A percentile compares a stretch with the other conserved stretches of the same genome.
Conservation (phyloP, 768 basidiomycete species). For the Mycena olivaceomarginata region DNA sequence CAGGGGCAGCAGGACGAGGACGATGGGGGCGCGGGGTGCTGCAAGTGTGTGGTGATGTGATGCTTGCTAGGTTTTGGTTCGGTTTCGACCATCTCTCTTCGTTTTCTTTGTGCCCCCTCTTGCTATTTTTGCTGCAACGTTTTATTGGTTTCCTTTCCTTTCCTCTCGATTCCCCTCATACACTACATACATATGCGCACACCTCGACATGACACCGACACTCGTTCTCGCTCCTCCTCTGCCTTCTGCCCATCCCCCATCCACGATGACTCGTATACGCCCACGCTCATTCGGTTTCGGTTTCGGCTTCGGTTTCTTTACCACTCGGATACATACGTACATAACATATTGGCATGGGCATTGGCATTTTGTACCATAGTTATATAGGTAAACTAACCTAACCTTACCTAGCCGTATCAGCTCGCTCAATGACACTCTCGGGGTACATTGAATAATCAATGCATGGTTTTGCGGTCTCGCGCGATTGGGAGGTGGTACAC, state of each 20-base stretch:
- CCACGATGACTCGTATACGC: background rate
- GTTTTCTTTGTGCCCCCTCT: background rate
- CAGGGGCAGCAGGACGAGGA: constrained; percentile 65
- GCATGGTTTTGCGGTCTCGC: background rate
- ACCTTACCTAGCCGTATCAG: background rate
- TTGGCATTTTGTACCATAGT: constrained; percentile 19
- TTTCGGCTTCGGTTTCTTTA: background rate
- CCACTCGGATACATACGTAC: constrained; percentile 14
- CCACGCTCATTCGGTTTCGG: constrained; percentile 12
- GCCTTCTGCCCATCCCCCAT: too few species aligned
- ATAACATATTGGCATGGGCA: constrained; percentile 11
- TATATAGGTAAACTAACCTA: constrained; percentile 16
- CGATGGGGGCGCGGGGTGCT: constrained; percentile 76
- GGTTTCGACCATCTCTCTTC: background rate
- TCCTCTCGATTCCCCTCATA: too few species aligned
- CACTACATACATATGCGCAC: background rate
- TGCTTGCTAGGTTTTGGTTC: constrained; percentile 18
- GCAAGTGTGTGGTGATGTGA: constrained; percentile 93
- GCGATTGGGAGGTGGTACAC: background rate
- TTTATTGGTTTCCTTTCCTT: constrained; percentile 5
- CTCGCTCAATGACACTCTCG: background rate
- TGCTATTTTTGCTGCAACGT: constrained; percentile 13
- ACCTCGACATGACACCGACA: too few species aligned
- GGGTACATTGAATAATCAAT: background rate
- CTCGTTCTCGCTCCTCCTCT: too few species aligned